These are phyloP conservation scores for Cercospora sesami DNA, from an alignment of 2,329 filamentous ascomycete species.

Conservation along the genomic window DNA sequence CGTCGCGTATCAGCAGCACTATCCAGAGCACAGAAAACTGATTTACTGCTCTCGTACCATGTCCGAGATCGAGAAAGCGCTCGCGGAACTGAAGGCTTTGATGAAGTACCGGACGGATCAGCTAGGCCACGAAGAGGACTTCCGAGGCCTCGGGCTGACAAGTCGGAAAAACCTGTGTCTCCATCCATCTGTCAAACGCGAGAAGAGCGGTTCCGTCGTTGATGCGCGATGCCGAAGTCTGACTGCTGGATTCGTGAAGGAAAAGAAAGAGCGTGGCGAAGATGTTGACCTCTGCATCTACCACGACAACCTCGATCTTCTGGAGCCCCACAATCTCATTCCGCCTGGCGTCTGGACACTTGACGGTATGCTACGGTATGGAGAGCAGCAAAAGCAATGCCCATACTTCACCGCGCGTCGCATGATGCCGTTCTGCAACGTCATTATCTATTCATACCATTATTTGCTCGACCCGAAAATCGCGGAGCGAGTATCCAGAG, in stretches of 20 bases:
- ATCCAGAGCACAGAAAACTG: constrained; percentile 89
- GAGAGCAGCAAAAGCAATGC: constrained; percentile 93
- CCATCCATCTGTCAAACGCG: constrained; percentile 91
- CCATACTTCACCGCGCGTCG: constrained; percentile 94
- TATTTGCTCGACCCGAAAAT: constrained; percentile 98
- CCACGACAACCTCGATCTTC: constrained; percentile 94
- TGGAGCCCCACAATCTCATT: constrained; percentile 92
- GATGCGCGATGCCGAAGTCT: constrained; percentile 94
- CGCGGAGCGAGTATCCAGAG: constrained; percentile 88
- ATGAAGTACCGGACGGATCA: constrained; percentile 94
- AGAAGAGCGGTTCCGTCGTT: constrained; percentile 92
- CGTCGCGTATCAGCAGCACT: constrained; percentile 92
- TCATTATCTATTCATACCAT: constrained; percentile 99
- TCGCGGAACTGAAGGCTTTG: constrained; percentile 83
- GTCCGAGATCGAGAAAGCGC: constrained; percentile 98
- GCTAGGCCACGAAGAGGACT: constrained; percentile 89
- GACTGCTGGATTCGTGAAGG: constrained; percentile 94
- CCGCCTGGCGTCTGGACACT: constrained; percentile 95
- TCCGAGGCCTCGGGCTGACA: constrained; percentile 85
- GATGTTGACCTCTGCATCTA: constrained; percentile 93
- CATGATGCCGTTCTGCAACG: constrained; percentile 99
- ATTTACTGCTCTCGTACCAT: constrained; percentile 99
- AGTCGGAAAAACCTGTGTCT: constrained; percentile 97
- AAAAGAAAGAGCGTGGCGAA: constrained; percentile 94
- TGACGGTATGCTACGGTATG: constrained; percentile 82